Base-by-base conservation (phyloP, 495 filamentous ascomycete species). In the Stereocaulon alpinum region DNA sequence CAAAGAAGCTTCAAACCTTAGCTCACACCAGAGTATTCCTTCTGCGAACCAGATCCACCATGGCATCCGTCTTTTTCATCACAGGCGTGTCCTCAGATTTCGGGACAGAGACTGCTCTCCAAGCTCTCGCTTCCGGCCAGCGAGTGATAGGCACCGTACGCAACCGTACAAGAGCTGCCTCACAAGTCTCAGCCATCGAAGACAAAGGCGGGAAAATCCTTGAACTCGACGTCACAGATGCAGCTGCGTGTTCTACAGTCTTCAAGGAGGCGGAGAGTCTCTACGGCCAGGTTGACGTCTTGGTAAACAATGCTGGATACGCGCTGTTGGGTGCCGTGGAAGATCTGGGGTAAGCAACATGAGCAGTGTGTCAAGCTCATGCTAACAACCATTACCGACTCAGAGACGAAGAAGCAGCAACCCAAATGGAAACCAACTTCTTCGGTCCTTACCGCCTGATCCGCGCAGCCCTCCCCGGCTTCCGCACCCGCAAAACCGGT, bases 121-220 rank as follows among this genome's bases (percentile, higher is more conserved):
- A 70, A 11, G 78, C 76, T 30, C 75, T 83, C 9, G 49, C 60
- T 11, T 70, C 73, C 17, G 77, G 78, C 18, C 72, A 82, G 67
- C 70, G 71, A 18, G 81, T 85, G n/a, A 73, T 83, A 43, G 81
- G 74, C 6, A 76, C 79, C n/a, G 76, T 75, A 6, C 80, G 81
- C 58, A 74, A 72, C 60, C 65, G 70, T 1, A 67, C 69, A 2
- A 70, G 68, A 56, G 73, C 73, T n/a, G 67, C 72, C 4, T 55
- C 60, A 12, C 68, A 68, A 51, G 73, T 73, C 20, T 66, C 72
- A 3, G 56, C 59, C 14, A 64, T 77, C 43, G 63, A 65, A 32
- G 30, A 56, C 29, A 34, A 64, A 5, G 70, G 70, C 10, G 69
- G 68, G 4, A 64, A 59, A n/a, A 45, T 54, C 48, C 37, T 73